phyloP scores from a whole-genome alignment of 306 rosid genomes.

The Citrullus amarus region DNA sequence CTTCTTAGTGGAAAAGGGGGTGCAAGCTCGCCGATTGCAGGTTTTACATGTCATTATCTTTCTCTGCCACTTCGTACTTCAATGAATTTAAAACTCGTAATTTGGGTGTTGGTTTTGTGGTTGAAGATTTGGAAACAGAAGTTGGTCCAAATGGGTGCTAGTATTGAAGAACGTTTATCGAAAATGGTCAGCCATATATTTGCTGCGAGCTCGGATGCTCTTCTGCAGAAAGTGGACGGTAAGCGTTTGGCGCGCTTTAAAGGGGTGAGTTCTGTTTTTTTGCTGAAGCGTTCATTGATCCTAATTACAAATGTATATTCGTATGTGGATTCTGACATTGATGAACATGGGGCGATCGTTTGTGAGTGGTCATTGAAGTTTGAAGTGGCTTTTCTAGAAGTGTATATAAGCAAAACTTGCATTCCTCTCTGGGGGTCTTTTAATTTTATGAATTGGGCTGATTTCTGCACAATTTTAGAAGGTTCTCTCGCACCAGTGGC shows the following conservation, averaged over 20 bases:
- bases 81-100: neutral
- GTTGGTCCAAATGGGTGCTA: slow-evolving; percentile 69
- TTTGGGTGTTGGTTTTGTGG: neutral
- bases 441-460: neutral
- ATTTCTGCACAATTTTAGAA: slow-evolving; percentile 25
- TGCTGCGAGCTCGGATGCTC: slow-evolving; percentile 36
- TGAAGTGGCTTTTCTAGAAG: neutral
- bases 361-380: neutral
- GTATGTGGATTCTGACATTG: neutral
- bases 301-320: neutral
- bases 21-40: slow-evolving; percentile 75
- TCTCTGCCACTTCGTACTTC: neutral
- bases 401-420: neutral
- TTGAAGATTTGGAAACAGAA: slow-evolving; percentile 84
- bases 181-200: slow-evolving; percentile 63
- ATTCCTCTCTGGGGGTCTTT: neutral
- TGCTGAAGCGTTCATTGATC: neutral
- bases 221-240: slow-evolving; percentile 32
- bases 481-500: slow-evolving; percentile 59
- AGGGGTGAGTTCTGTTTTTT: slow-evolving; percentile 36
- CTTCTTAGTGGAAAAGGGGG: slow-evolving; percentile 49
- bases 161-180: slow-evolving; percentile 39
- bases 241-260: slow-evolving; percentile 53
- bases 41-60: slow-evolving; percentile 13
- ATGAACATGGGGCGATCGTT: neutral